Percentiles rank a stretch among this genome's conserved stretches.
Evolutionary conservation across 2,329 filamentous ascomycete genomes (phyloP).

Genomic region (Penicillium psychrosexuale): DNA sequence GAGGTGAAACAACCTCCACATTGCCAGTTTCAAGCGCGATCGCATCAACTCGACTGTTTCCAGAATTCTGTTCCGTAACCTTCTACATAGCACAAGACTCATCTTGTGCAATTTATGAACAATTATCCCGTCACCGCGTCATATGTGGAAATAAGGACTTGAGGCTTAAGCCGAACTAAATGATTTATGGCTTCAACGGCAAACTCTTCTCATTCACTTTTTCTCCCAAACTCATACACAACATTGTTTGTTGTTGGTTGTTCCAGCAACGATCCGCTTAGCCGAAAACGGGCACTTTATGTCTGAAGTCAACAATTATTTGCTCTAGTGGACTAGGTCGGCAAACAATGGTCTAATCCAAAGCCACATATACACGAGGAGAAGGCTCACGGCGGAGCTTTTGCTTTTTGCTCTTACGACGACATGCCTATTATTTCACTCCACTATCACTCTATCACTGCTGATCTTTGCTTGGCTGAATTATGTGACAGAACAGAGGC

Average conservation of each 20-base stretch:
- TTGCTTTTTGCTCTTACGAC: conserved; percentile 4
- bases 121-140: neutral
- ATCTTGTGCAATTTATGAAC: neutral
- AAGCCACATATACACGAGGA: conserved; percentile 2
- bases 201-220: neutral
- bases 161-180: neutral
- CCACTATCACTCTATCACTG: conserved; percentile 9
- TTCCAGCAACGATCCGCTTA: conserved; percentile 14
- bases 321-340: conserved; percentile 13
- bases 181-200: neutral
- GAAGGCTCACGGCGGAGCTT: conserved; percentile 9
- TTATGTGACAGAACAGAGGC: conserved; percentile 8
- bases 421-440: conserved; percentile 5
- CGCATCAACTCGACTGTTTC: neutral
- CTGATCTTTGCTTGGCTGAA: conserved; percentile 15
- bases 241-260: conserved; percentile 10
- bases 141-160: neutral
- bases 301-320: conserved; percentile 7
- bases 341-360: too few relatives aligned
- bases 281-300: conserved; percentile 5
- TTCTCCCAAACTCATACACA: neutral
- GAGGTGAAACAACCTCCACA: neutral
- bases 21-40: neutral
- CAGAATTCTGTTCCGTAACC: neutral
- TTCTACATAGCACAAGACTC: neutral